Conservation (phyloP, 2,329 filamentous ascomycete species). For the Taxawa tesnikishii region DNA sequence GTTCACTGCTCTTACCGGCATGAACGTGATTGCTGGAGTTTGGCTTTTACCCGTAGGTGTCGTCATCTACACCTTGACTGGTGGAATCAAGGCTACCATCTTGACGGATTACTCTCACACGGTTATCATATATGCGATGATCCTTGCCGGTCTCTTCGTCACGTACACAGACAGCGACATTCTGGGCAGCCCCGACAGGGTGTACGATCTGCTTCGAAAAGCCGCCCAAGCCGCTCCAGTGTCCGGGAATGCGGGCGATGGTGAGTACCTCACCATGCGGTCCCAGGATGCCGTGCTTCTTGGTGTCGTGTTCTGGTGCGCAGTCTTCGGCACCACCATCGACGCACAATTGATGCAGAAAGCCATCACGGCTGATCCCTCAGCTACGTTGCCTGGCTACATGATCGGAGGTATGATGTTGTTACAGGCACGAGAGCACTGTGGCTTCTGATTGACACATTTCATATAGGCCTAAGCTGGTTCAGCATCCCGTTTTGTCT, state of each 20-base stretch:
- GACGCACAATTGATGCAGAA: slow-evolving; percentile 13
- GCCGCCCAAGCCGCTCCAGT: slow-evolving; percentile 12
- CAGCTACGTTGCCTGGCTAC: slow-evolving; percentile 12
- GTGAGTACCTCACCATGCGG: slow-evolving; percentile 14
- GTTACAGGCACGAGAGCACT: too few species aligned
- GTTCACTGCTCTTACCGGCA: slow-evolving; percentile 12
- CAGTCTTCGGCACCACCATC: slow-evolving; percentile 8
- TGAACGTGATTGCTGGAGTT: slow-evolving; percentile 13
- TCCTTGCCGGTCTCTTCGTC: slow-evolving; percentile 12
- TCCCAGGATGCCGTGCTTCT: slow-evolving; percentile 12
- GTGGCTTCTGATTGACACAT: too few species aligned
- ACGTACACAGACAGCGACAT: slow-evolving; percentile 10
- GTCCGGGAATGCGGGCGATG: slow-evolving; percentile 14
- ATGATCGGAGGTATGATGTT: slow-evolving; percentile 14
- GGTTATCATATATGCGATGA: slow-evolving; percentile 13
- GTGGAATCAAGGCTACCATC: slow-evolving; percentile 16
- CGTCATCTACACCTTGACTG: slow-evolving; percentile 15
- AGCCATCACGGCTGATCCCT: slow-evolving; percentile 15
- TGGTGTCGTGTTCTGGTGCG: slow-evolving; percentile 12
- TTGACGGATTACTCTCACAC: slow-evolving; percentile 14
- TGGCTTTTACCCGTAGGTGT: slow-evolving; percentile 16
- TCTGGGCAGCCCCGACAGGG: slow-evolving; percentile 12
- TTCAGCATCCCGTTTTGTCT: slow-evolving; percentile 16
- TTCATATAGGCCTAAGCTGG: slow-evolving; percentile 11
- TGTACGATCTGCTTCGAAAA: slow-evolving; percentile 15